Percentiles rank a stretch among this genome's conserved stretches.
Conservation (phyloP, 164 flowering plant species). For the Aristolochia fimbriata region DNA sequence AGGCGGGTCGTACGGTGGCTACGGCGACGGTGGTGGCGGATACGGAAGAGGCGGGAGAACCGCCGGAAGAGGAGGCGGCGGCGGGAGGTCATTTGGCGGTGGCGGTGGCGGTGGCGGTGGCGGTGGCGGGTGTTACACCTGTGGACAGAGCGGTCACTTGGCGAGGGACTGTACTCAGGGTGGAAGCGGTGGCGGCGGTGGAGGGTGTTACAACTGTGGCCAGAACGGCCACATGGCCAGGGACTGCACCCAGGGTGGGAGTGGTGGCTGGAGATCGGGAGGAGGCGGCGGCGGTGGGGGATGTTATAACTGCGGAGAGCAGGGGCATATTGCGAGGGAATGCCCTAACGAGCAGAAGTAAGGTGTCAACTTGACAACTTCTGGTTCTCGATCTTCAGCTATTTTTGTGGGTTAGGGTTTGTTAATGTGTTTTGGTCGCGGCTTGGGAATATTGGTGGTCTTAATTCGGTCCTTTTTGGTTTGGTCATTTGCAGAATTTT, state of each 20-base stretch:
- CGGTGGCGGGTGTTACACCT: conserved; percentile 42
- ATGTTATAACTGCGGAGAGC: conserved; percentile 11
- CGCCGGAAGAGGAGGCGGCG: conserved; percentile 37
- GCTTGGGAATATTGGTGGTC: too few relatives aligned
- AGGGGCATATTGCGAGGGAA: conserved; percentile 13
- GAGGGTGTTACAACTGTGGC: conserved; percentile 13
- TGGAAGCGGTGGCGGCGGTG: conserved; percentile 6
- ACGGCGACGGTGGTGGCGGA: conserved; percentile 10
- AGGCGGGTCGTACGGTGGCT: conserved; percentile 14
- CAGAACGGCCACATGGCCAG: conserved; percentile 48
- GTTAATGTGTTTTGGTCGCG: too few relatives aligned
- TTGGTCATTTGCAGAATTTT: too few relatives aligned
- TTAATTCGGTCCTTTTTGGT: too few relatives aligned
- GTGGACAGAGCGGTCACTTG: conserved; percentile 49
- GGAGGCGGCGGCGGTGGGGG: conserved; percentile 4
- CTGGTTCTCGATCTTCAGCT: not conserved
- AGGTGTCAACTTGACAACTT: too few relatives aligned
- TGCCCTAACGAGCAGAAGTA: conserved; percentile 3
- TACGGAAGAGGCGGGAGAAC: conserved; percentile 17
- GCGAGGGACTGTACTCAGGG: conserved; percentile 44
- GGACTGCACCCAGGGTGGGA: conserved; percentile 29
- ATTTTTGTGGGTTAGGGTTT: not conserved
- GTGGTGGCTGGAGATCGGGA: conserved; percentile 1
- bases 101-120: conserved; percentile 39
- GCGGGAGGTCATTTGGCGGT: conserved; percentile 21